Conservation (phyloP, 352 stramenopile genomes). For the Globisporangium nagaii region DNA sequence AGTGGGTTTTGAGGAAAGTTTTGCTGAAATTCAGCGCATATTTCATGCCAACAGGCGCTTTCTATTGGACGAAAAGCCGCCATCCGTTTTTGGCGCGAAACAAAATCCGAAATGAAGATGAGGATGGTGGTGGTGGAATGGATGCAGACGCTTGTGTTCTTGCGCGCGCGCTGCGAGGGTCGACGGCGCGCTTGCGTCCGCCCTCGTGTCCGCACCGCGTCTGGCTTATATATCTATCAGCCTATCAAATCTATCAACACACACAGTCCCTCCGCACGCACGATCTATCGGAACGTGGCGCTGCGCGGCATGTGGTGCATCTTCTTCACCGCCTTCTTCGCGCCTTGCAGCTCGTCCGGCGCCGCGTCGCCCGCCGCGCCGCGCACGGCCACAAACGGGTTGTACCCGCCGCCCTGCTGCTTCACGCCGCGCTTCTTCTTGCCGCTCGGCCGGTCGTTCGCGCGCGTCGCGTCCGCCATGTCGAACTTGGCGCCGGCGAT, state of each 20-base stretch:
- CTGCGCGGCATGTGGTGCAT: conserved; percentile 82
- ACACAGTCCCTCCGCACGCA: background rate
- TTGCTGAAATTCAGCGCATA: too few species aligned
- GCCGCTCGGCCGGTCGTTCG: conserved; percentile 16
- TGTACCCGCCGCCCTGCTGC: conserved; percentile 46
- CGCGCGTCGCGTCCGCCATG: conserved; percentile 25
- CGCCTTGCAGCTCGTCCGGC: conserved; percentile 20
- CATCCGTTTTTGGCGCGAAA: background rate
- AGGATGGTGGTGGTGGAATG: too few species aligned
- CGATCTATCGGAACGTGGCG: conserved; percentile 71
- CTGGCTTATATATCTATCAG: conserved; percentile 1
- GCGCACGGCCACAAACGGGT: conserved; percentile 66
- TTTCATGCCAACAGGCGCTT: too few species aligned
- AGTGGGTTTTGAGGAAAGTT: conserved; percentile 9
- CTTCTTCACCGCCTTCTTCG: conserved; percentile 61
- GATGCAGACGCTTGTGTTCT: too few species aligned
- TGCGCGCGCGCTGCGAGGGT: too few species aligned
- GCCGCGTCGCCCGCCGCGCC: conserved; percentile 19
- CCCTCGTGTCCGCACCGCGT: too few species aligned
- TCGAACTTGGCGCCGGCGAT: conserved; percentile 43
- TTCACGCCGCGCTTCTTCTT: conserved; percentile 35
- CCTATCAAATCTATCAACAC: conserved; percentile 14
- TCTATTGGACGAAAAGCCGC: background rate
- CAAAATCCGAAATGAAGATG: background rate
- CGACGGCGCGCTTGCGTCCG: too few species aligned